These are phyloP conservation scores for Ustilago xerochloae DNA, from an alignment of 1,284 basidiomycete genomes.

Conservation along the genomic window DNA sequence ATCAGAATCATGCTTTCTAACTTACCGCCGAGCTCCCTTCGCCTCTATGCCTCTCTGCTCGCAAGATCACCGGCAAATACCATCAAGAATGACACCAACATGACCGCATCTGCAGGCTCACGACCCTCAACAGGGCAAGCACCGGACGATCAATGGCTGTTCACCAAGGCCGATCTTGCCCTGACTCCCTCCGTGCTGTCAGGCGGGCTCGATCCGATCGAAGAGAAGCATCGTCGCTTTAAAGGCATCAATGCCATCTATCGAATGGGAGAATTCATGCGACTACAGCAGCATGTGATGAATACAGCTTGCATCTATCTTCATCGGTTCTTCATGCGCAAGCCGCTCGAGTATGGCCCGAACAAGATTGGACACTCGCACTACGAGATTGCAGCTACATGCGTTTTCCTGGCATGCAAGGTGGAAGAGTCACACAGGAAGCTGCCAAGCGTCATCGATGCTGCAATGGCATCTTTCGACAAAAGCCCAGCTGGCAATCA, in stretches of 20 bases:
- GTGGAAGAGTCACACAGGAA: constrained; percentile 88
- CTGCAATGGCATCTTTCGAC: constrained; percentile 77
- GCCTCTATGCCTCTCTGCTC: not conserved
- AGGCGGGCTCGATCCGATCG: constrained; percentile 30
- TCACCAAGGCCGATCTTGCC: constrained; percentile 41
- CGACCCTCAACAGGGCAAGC: constrained; percentile 16
- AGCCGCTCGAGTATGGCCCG: constrained; percentile 73
- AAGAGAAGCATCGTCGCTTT: constrained; percentile 56
- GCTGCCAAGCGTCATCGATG: constrained; percentile 82
- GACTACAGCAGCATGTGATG: constrained; percentile 60
- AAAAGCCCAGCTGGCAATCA: constrained; percentile 70
- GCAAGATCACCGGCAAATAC: not conserved
- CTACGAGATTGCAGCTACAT: constrained; percentile 82
- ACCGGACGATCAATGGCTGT: constrained; percentile 54
- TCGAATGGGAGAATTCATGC: constrained; percentile 61
- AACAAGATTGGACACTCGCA: constrained; percentile 73
- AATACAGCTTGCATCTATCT: constrained; percentile 82
- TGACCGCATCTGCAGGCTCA: constrained; percentile 25
- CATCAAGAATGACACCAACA: constrained; percentile 24
- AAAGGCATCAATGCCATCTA: constrained; percentile 61
- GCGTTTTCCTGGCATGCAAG: constrained; percentile 90
- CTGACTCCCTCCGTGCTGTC: constrained; percentile 50
- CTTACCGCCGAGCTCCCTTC: too few relatives aligned
- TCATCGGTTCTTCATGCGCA: constrained; percentile 94
- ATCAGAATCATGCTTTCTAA: too few relatives aligned